These are phyloP conservation scores for Lactarius vividus DNA, from an alignment of 768 basidiomycete genomes.

Conservation along the genomic window DNA sequence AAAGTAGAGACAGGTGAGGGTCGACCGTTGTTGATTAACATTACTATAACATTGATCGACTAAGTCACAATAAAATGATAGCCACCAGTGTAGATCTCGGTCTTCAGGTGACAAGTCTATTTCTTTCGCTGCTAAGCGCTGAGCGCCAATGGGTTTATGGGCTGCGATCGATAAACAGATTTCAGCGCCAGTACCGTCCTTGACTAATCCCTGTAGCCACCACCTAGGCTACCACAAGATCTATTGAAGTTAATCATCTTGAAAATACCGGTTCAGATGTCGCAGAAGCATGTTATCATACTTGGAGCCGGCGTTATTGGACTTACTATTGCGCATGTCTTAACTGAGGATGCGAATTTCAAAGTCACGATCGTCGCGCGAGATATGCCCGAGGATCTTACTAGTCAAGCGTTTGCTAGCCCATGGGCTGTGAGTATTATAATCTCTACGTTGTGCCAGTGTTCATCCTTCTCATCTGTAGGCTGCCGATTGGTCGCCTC, in stretches of 20 bases:
- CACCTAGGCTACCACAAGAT: background rate
- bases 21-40: too few relatives aligned
- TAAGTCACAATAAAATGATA: too few relatives aligned
- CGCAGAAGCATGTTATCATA: slow-evolving; percentile 35
- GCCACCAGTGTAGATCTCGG: too few relatives aligned
- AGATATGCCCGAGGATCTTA: slow-evolving; percentile 40
- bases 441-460: background rate
- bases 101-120: too few relatives aligned
- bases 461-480: slow-evolving; percentile 23
- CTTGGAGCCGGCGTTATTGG: slow-evolving; percentile 47
- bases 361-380: slow-evolving; percentile 39
- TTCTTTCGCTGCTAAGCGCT: background rate
- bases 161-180: background rate
- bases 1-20: too few relatives aligned
- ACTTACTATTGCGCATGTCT: slow-evolving; percentile 40
- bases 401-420: slow-evolving; percentile 47
- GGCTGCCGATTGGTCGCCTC: slow-evolving; percentile 50
- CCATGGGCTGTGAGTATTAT: slow-evolving; percentile 46
- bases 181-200: background rate
- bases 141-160: background rate
- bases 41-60: too few relatives aligned
- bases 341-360: slow-evolving; percentile 31
- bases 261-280: slow-evolving; percentile 5
- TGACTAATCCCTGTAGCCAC: background rate
- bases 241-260: background rate